These are phyloP conservation scores for Lentinus brumalis DNA, from an alignment of 768 basidiomycete genomes.

Conservation along the genomic window DNA sequence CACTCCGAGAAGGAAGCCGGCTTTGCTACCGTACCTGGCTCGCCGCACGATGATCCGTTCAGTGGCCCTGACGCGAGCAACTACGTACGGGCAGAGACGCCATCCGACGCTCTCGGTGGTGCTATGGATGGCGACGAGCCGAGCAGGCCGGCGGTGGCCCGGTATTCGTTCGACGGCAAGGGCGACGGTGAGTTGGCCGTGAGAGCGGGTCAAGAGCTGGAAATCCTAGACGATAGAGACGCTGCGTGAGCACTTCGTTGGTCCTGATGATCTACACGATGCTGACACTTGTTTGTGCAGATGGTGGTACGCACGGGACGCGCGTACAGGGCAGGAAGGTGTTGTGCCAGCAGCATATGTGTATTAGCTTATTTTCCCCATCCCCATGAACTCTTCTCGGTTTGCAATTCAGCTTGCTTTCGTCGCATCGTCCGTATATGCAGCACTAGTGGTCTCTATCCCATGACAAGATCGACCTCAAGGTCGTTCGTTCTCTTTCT, in stretches of 20 bases:
- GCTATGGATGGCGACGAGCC: conserved; percentile 64
- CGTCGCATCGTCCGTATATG: conserved; percentile 30
- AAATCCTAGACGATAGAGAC: conserved; percentile 80
- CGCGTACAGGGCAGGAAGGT: conserved; percentile 78
- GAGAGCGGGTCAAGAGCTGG: conserved; percentile 67
- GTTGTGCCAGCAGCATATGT: conserved; percentile 92
- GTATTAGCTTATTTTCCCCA: conserved; percentile 51
- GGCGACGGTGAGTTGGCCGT: conserved; percentile 80
- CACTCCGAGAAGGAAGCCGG: conserved; percentile 59
- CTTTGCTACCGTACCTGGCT: conserved; percentile 33
- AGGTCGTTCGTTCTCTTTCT: conserved; percentile 30
- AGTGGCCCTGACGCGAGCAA: conserved; percentile 71
- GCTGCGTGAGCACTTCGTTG: conserved; percentile 56
- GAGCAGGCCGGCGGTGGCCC: conserved; percentile 75
- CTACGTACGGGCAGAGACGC: conserved; percentile 80
- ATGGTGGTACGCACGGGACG: conserved; percentile 94
- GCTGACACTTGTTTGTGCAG: conserved; percentile 40
- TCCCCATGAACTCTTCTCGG: conserved; percentile 14
- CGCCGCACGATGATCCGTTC: conserved; percentile 53
- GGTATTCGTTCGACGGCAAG: conserved; percentile 79
- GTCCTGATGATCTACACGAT: not conserved
- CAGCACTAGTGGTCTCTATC: conserved; percentile 1
- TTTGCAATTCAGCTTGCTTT: conserved; percentile 24
- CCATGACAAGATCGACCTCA: conserved; percentile 41
- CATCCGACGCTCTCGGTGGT: conserved; percentile 68